A percentile compares a stretch with the other conserved stretches of the same genome.
These are phyloP conservation scores for Schwanniomyces occidentalis DNA, from an alignment of 805 yeast species.

Conservation along the genomic window DNA sequence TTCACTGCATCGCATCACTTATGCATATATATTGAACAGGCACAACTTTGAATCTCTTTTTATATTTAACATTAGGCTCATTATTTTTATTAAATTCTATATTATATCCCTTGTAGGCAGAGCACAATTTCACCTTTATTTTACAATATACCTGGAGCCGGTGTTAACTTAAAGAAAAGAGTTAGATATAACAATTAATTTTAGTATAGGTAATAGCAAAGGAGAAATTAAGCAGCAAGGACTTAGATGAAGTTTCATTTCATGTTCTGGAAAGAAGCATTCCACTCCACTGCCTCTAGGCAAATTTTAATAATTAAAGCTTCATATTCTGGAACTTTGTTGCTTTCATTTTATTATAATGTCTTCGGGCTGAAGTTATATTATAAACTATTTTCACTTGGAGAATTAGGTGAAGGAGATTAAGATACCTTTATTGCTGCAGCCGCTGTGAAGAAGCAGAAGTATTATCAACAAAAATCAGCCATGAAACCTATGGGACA, in stretches of 20 bases:
- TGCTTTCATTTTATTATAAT: conserved; percentile 66
- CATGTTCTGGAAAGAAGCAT: conserved; percentile 70
- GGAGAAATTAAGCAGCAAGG: too few relatives aligned
- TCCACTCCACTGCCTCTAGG: conserved; percentile 70
- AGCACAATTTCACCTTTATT: conserved; percentile 36
- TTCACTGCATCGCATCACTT: too few relatives aligned
- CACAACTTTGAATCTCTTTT: too few relatives aligned
- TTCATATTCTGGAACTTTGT: conserved; percentile 55
- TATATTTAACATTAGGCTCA: too few relatives aligned
- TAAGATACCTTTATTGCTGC: conserved; percentile 39
- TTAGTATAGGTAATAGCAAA: too few relatives aligned
- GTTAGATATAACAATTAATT: conserved; percentile 29
- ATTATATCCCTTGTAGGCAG: too few relatives aligned
- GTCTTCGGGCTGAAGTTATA: conserved; percentile 60
- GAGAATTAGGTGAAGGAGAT: conserved; percentile 44
- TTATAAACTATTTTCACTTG: conserved; percentile 61
- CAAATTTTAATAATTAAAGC: conserved; percentile 60
- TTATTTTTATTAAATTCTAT: too few relatives aligned
- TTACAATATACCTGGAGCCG: conserved; percentile 34
- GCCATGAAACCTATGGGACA: too few relatives aligned
- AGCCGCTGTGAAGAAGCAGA: too few relatives aligned
- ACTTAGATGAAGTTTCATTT: conserved; percentile 38
- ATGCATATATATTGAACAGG: too few relatives aligned
- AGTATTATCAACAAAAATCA: too few relatives aligned
- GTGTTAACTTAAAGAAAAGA: conserved; percentile 33